Evolutionary conservation across 2,329 filamentous ascomycete genomes (phyloP), one percentile per base, ranked within the genome.

Genomic region (Fusarium kyushuense): DNA sequence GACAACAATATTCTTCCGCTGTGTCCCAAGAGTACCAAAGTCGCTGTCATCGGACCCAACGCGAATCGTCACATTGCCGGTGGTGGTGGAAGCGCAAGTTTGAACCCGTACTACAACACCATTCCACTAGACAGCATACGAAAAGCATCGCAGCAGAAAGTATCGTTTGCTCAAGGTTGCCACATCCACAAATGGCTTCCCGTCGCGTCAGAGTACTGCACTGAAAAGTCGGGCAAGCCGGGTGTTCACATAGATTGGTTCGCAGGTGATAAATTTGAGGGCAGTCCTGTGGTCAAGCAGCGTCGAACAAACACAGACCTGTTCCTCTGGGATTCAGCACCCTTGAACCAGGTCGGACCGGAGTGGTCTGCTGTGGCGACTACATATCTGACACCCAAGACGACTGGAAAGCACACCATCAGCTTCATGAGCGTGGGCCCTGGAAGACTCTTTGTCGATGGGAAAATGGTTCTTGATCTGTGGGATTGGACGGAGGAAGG

Each of bases 401-500:
- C 84, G 1, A 86, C 83, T 0, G 89, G 89, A 5, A 86, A 82
- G 54, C 89, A 92, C 72, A 90, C 87, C 4, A 83, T 91, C 69
- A 90, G 89, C 63, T 90, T 90, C 75, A 89, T 89, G 77, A 89
- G 86, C 45, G 89, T 91, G 10, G 89, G 89, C 0, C 87, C 89
- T 0, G 89, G 89, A 6, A 84, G 81, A 67, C 77, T 92, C 46
- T 89, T 85, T 66, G 77, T 91, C 48, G 79, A 91, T 57, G 88
- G 86, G 7, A 80, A 86, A 67, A 73, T 90, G 16, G 83, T 86
- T 19, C 84, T 90, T 42, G 87, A 91, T 67, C 83, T 90, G 4
- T 91, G 89, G 89, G 81, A 91, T 68, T 91, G 89, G 89, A 89
- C 85, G 0, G 87, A 90, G 64, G 85, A 89, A 67, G 88, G 89